phyloP scores from a whole-genome alignment of 2,329 filamentous ascomycete species.

The Chrysoporthe deuterocubensis region DNA sequence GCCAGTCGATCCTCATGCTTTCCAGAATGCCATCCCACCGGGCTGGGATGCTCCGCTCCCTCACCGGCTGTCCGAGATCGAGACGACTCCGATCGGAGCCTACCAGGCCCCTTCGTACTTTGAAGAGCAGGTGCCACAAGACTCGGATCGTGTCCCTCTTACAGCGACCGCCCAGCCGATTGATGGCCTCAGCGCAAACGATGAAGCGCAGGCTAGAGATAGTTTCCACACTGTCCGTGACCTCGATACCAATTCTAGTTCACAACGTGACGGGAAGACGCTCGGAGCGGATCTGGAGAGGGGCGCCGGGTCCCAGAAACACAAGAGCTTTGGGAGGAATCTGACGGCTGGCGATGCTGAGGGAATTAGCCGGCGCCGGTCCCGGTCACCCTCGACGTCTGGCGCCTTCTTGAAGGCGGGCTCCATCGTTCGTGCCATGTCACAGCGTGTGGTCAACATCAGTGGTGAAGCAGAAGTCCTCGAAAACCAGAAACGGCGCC shows the following conservation, averaged over 20 bases:
- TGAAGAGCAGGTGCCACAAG: constrained; percentile 44
- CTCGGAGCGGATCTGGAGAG: constrained; percentile 62
- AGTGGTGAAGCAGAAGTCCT: constrained; percentile 88
- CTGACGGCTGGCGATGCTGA: constrained; percentile 52
- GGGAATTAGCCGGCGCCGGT: constrained; percentile 48
- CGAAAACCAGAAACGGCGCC: constrained; percentile 69
- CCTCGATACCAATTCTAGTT: constrained; percentile 58
- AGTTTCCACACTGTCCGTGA: constrained; percentile 63
- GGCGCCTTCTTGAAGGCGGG: constrained; percentile 71
- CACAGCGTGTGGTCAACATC: constrained; percentile 95
- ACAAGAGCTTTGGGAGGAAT: constrained; percentile 61
- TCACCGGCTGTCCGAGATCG: constrained; percentile 33
- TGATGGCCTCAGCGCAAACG: constrained; percentile 48
- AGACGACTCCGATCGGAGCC: constrained; percentile 28
- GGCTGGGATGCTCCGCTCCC: constrained; percentile 38
- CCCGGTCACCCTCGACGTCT: constrained; percentile 65
- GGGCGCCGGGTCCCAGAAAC: constrained; percentile 53
- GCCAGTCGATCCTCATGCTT: constrained; percentile 56
- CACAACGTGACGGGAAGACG: constrained; percentile 55
- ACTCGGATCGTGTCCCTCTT: constrained; percentile 64
- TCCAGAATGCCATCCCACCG: constrained; percentile 60
- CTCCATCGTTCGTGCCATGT: constrained; percentile 83
- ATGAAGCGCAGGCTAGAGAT: constrained; percentile 48
- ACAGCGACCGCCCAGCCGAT: constrained; percentile 61
- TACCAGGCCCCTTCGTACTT: constrained; percentile 31